phyloP scores from a whole-genome alignment of 2,329 filamentous ascomycete genomes.

The Trichoderma sp. region DNA sequence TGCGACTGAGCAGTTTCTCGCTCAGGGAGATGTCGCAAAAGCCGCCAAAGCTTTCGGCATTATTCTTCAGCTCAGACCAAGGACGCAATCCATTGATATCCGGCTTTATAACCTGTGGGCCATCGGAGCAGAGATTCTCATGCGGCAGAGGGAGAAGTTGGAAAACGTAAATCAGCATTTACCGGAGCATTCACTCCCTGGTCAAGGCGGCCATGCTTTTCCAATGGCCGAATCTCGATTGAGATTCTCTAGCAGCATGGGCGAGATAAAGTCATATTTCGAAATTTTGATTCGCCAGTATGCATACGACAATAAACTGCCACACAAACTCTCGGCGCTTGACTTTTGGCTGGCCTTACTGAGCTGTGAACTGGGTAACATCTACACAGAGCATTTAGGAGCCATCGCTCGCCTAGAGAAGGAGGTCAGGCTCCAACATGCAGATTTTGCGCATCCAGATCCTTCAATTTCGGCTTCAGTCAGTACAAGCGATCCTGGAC shows the following conservation, averaged over 20 bases:
- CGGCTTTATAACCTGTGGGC: slow-evolving; percentile 75
- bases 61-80: slow-evolving; percentile 60
- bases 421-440: not conserved
- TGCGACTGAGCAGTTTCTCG: slow-evolving; percentile 73
- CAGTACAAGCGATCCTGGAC: slow-evolving; percentile 25
- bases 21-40: slow-evolving; percentile 69
- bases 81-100: slow-evolving; percentile 62
- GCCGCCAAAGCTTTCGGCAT: slow-evolving; percentile 77
- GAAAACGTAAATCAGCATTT: slow-evolving; percentile 6
- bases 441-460: not conserved
- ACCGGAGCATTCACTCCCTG: not conserved
- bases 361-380: slow-evolving; percentile 77
- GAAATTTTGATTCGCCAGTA: slow-evolving; percentile 77
- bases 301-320: slow-evolving; percentile 66
- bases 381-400: slow-evolving; percentile 62
- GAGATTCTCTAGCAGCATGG: slow-evolving; percentile 52
- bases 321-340: slow-evolving; percentile 64
- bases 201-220: not conserved
- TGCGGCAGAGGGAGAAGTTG: slow-evolving; percentile 59
- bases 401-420: slow-evolving; percentile 46
- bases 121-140: slow-evolving; percentile 80
- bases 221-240: slow-evolving; percentile 38
- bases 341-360: slow-evolving; percentile 85
- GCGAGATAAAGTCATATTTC: slow-evolving; percentile 64
- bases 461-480: not conserved